Evolutionary conservation across 2,329 filamentous ascomycete species (phyloP).

Genomic region (Trichoderma arundinaceum): DNA sequence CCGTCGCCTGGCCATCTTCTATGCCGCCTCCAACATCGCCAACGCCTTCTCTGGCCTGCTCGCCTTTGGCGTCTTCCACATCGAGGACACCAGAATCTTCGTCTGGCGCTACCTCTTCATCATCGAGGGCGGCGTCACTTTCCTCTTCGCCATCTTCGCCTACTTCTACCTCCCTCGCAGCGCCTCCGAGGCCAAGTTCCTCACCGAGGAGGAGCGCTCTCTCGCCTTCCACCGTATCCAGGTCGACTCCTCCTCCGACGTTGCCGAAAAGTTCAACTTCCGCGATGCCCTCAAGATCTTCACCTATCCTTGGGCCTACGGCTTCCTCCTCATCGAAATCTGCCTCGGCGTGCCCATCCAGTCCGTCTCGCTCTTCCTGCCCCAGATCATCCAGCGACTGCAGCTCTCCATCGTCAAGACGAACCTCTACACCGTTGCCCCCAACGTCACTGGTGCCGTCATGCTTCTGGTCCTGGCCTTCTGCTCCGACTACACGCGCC

Average conservation of each 20-base stretch:
- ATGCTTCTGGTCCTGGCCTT: conserved; percentile 77
- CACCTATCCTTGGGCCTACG: conserved; percentile 54
- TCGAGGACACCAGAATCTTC: conserved; percentile 45
- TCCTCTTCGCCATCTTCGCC: conserved; percentile 67
- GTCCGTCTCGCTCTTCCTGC: conserved; percentile 59
- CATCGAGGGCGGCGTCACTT: conserved; percentile 61
- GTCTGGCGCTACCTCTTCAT: conserved; percentile 60
- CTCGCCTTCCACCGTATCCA: conserved; percentile 77
- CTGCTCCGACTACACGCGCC: conserved; percentile 67
- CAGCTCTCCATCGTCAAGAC: conserved; percentile 62
- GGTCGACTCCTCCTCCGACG: conserved; percentile 71
- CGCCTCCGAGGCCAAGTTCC: conserved; percentile 67
- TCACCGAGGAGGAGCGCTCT: conserved; percentile 68
- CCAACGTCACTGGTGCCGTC: conserved; percentile 74
- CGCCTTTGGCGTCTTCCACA: conserved; percentile 57
- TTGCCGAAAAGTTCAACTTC: conserved; percentile 59
- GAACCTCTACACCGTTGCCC: conserved; percentile 82
- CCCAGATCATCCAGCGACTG: conserved; percentile 59
- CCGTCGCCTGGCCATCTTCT: conserved; percentile 66
- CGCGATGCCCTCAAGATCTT: conserved; percentile 59
- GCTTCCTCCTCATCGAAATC: conserved; percentile 60
- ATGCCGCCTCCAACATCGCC: conserved; percentile 76
- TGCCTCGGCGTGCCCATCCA: conserved; percentile 66
- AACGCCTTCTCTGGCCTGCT: conserved; percentile 59
- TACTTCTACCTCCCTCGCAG: conserved; percentile 72